Base-by-base conservation (phyloP, 371 early-diverging fungal species). In the Circinella minor region DNA sequence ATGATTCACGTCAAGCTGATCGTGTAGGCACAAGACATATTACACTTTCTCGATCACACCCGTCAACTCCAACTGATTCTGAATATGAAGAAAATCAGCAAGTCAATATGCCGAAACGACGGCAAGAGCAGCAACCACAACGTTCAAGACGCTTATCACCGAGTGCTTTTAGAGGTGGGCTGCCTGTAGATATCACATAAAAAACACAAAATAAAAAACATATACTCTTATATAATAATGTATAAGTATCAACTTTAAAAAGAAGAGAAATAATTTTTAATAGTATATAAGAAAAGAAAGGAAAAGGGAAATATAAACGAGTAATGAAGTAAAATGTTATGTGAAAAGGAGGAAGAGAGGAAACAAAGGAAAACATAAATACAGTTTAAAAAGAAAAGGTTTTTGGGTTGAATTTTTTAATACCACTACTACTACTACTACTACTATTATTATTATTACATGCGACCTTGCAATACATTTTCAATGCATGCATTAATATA, bases 1-100 rank as follows among this genome's bases (percentile, higher is more conserved):
- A 95, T 69, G 87, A 87, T 70, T 86, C 88, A 4, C 82, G 87
- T 10, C 96, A 96, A 76, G 91, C 88, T 34, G 76, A 81, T 18
- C 86, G 96, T n/a, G 85, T 95, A 11, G 86, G 86, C 7, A 84
- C 88, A 36, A 18, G 61, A 17, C 48, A 36, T 3, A 57, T 67
- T 20, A 46, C 18, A 8, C 60, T 67, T 13, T 3, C 62, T 20
- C 62, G 65, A 7, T 65, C 51, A 3, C 65, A 65, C 14, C 48
- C 51, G 17, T 54, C 65, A 13, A 51, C 51, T 0, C 17, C 51
- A 0, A 17, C 54, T 47, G 65, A 15, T 18, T n/a, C 48, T 27
- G 43, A 43, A 1, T 18, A 63, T 4, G 20, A 47, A 14, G 47
- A 63, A 15, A 8, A 17, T 18, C 60, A 34, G 6, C 7, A 14